Percentiles rank a stretch among this genome's conserved stretches.
Conservation (phyloP, 768 basidiomycete genomes). For the Filobasidium floriforme region DNA sequence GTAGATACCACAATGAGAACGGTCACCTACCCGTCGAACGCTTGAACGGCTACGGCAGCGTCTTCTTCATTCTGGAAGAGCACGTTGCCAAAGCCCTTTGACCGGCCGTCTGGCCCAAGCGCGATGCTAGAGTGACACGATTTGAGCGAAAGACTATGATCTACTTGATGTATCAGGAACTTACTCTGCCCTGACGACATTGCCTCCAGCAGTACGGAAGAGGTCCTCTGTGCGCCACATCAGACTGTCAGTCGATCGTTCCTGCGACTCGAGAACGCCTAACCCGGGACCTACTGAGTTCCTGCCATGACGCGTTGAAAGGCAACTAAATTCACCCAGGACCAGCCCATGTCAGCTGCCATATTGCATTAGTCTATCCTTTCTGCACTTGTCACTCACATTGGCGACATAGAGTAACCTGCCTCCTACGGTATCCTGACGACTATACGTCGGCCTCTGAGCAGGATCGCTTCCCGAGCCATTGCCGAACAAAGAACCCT, state of each 20-base stretch:
- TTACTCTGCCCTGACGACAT: constrained; percentile 65
- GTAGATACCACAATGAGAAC: neutral
- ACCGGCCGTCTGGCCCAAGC: constrained; percentile 76
- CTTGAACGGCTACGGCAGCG: constrained; percentile 70
- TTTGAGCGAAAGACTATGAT: neutral
- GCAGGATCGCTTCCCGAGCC: neutral
- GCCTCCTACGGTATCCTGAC: constrained; percentile 20
- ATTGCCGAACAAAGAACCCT: neutral
- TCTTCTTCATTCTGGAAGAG: constrained; percentile 74
- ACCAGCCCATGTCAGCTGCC: constrained; percentile 19
- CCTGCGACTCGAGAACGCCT: neutral
- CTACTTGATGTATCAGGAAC: constrained; percentile 21
- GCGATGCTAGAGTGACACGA: constrained; percentile 51
- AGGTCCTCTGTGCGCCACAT: constrained; percentile 55
- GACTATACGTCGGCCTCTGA: neutral
- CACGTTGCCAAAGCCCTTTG: constrained; percentile 87
- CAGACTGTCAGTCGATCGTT: neutral
- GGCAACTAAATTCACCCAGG: constrained; percentile 29
- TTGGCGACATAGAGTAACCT: constrained; percentile 39
- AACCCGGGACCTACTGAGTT: constrained; percentile 52
- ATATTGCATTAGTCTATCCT: neutral
- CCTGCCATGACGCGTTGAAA: constrained; percentile 65
- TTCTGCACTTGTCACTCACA: neutral
- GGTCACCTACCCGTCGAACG: constrained; percentile 77
- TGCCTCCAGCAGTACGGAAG: constrained; percentile 73